Evolutionary conservation across 164 flowering plant genomes (phyloP), one percentile per base, ranked within the genome.

Genomic region (Umbellularia californica): DNA sequence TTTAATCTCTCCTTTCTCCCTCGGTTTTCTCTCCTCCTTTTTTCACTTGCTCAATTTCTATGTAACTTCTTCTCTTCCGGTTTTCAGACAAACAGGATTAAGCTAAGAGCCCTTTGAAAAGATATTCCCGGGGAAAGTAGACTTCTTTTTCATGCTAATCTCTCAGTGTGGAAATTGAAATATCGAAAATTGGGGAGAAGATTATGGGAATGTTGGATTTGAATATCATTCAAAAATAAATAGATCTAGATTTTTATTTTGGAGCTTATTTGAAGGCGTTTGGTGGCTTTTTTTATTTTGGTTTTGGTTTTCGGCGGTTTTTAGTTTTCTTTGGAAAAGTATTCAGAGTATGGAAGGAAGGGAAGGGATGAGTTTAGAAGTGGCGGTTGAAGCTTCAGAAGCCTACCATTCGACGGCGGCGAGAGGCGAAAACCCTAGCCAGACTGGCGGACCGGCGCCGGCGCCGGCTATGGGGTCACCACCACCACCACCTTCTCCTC

Each of bases 381-480:
- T 15, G 70, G 87, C 89, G 78, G 86, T 84, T 50, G 80, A 83
- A 47, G 73, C 64, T 24, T 22, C 60, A 15, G 60, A 20, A 55
- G n/a, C 20, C 60, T 55, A 2, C 60, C 60, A 55, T 55, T 55
- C 73, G 41, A 33, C 68, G 9, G 74, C 27, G 55, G 20, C 51
- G 74, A 88, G 98, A 77, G 77, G 84, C 7, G 96, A 90, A 73
- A 85, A 83, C 83, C 81, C 87, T 65, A 80, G 72, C 41, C 84
- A 69, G 71, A 81, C 77, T 6, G 72, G 64, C 30, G 66, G 30
- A 55, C 6, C 66, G 17, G 66, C 12, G 22, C 0, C 65, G 65
- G 41, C 65, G 15, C 28, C 0, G 63, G 63, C 22, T 17, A 6
- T 12, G 67, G 33, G 10, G 67, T 3, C 67, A 27, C 35, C 35